Conservation (phyloP, 2,329 filamentous ascomycete genomes). For the Orbilia quercus region DNA sequence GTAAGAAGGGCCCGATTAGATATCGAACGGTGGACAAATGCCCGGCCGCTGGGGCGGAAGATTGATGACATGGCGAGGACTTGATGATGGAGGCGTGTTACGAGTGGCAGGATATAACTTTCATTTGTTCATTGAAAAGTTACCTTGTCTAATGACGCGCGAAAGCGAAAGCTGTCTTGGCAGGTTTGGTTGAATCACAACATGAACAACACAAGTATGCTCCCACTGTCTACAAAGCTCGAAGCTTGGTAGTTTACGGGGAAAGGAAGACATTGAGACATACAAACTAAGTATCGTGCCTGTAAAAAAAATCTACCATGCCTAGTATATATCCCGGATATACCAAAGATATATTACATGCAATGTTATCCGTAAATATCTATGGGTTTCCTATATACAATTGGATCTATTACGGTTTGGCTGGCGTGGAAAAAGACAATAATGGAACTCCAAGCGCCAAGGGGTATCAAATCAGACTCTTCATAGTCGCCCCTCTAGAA, state of each 20-base stretch:
- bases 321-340: too few species aligned
- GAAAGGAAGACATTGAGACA: too few species aligned
- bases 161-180: constrained; percentile 14
- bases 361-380: neutral
- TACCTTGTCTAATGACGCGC: constrained; percentile 18
- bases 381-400: neutral
- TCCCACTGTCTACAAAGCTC: too few species aligned
- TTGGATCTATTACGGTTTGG: neutral
- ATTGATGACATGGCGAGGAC: constrained; percentile 32
- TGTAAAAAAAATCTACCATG: too few species aligned
- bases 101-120: neutral
- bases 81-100: constrained; percentile 4
- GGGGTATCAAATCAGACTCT: neutral
- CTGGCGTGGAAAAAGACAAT: neutral
- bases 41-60: constrained; percentile 23
- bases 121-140: constrained; percentile 26
- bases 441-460: constrained; percentile 22
- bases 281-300: too few species aligned
- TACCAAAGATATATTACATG: too few species aligned
- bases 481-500: constrained; percentile 13
- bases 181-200: constrained; percentile 16
- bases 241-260: too few species aligned
- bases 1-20: constrained; percentile 17
- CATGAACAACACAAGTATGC: constrained; percentile 23
- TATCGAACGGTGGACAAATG: constrained; percentile 17